A percentile compares a stretch with the other conserved stretches of the same genome.
These are phyloP conservation scores for Euphorbia celastroides DNA, from an alignment of 441 rosid species.

Conservation along the genomic window DNA sequence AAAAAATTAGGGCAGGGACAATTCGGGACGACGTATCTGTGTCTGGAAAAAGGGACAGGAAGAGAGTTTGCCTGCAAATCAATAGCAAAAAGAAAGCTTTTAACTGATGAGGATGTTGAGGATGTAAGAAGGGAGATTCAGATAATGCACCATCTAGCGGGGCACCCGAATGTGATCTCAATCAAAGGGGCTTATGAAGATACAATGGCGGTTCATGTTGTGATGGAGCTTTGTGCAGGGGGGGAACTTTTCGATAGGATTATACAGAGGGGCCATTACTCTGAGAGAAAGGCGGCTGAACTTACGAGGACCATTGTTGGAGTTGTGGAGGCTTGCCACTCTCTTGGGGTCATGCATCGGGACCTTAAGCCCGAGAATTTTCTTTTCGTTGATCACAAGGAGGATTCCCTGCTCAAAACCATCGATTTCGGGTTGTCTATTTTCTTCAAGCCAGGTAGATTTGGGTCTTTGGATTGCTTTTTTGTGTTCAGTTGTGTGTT, in stretches of 20 bases:
- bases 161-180: constrained; percentile 82
- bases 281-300: constrained; percentile 90
- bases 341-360: constrained; percentile 92
- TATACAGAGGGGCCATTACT: constrained; percentile 83
- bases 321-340: constrained; percentile 91
- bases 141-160: constrained; percentile 95
- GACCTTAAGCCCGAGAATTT: constrained; percentile 97
- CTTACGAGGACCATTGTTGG: constrained; percentile 84
- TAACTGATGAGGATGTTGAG: constrained; percentile 82
- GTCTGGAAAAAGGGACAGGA: constrained; percentile 57
- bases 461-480: background rate
- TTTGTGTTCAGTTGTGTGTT: background rate
- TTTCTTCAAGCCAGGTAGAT: constrained; percentile 89
- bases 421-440: constrained; percentile 92
- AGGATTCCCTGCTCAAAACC: constrained; percentile 82
- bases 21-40: constrained; percentile 77
- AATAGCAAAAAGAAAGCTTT: constrained; percentile 83
- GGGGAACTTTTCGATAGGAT: constrained; percentile 97
- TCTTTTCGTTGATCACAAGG: constrained; percentile 62
- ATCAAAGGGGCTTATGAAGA: constrained; percentile 93
- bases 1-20: constrained; percentile 96
- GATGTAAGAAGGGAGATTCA: constrained; percentile 93
- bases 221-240: constrained; percentile 89
- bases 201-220: constrained; percentile 76
- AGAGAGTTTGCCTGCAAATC: constrained; percentile 82